Evolutionary conservation across 1,284 basidiomycete species (phyloP).

Genomic region (Trichosporon faecale): DNA sequence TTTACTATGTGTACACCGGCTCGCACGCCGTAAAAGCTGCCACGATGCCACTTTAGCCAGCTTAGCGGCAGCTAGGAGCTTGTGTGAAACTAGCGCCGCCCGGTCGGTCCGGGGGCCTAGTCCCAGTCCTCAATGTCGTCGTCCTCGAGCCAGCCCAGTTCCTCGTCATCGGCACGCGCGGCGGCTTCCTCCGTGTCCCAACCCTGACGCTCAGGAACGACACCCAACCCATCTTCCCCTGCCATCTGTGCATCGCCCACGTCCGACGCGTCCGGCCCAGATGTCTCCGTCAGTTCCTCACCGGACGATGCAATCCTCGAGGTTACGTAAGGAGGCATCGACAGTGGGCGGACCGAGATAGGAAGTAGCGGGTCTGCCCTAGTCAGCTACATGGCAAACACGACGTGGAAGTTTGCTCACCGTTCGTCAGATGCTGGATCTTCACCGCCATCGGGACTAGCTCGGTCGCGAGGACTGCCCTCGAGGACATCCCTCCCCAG

Average conservation of each 20-base stretch:
- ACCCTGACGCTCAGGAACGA: constrained; percentile 15
- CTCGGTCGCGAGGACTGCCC: constrained; percentile 39
- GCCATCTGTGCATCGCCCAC: constrained; percentile 11
- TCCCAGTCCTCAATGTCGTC: constrained; percentile 26
- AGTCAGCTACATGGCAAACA: not conserved
- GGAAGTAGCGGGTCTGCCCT: constrained; percentile 39
- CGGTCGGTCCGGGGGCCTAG: not conserved
- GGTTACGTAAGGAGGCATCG: constrained; percentile 28
- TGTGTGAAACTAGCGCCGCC: not conserved
- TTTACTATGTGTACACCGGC: not conserved
- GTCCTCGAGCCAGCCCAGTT: constrained; percentile 21
- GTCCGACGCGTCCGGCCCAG: constrained; percentile 12
- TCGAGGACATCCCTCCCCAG: constrained; percentile 41
- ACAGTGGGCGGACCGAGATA: constrained; percentile 30
- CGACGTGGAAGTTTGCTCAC: not conserved
- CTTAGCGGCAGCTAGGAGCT: not conserved
- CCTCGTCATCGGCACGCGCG: not conserved
- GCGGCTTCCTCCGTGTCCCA: constrained; percentile 18
- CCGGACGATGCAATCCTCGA: not conserved
- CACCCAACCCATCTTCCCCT: constrained; percentile 24
- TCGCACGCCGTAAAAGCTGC: not conserved
- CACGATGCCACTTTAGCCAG: not conserved
- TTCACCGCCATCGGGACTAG: constrained; percentile 49
- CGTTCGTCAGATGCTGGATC: constrained; percentile 33
- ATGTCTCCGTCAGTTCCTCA: constrained; percentile 10